Percentiles rank a stretch among this genome's conserved stretches.
phyloP scores from a whole-genome alignment of 495 filamentous ascomycete genomes.

The Rhizodiscina lignyota region DNA sequence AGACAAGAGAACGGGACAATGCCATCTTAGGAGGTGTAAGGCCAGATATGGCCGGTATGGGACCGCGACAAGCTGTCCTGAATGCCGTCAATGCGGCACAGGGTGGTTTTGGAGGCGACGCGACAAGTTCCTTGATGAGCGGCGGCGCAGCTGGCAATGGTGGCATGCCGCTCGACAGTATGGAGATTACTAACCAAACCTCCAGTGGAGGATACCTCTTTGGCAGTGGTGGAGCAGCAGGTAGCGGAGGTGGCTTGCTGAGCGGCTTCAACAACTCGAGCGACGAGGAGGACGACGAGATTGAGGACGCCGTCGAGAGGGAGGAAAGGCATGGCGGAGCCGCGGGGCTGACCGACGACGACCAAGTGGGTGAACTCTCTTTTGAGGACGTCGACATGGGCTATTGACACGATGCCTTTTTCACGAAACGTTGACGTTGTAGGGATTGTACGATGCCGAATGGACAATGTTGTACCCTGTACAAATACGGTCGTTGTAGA shows the following conservation, averaged over 20 bases:
- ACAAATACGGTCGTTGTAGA: background rate
- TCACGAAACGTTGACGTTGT: background rate
- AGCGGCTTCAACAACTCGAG: conserved; percentile 94
- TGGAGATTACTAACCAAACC: conserved; percentile 53
- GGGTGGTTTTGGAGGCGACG: conserved; percentile 33
- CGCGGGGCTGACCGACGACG: conserved; percentile 29
- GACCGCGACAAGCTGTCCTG: conserved; percentile 46
- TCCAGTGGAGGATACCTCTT: conserved; percentile 48
- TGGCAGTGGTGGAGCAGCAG: conserved; percentile 16
- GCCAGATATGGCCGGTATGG: conserved; percentile 59
- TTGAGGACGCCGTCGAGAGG: too few relatives aligned
- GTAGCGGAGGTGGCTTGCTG: conserved; percentile 33
- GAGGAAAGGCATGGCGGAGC: too few relatives aligned
- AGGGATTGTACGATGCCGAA: background rate
- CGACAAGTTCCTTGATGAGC: conserved; percentile 3
- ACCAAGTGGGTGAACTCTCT: conserved; percentile 50
- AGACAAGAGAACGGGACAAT: conserved; percentile 92
- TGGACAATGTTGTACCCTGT: background rate
- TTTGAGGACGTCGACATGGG: conserved; percentile 41
- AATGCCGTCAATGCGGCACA: conserved; percentile 43
- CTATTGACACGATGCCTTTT: conserved; percentile 20
- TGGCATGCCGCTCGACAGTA: conserved; percentile 44
- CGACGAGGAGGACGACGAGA: conserved; percentile 92
- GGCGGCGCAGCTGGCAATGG: conserved; percentile 25
- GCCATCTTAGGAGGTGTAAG: conserved; percentile 94